These are phyloP conservation scores for Penicillium nordicum DNA, from an alignment of 2,329 filamentous ascomycete species.

Conservation along the genomic window DNA sequence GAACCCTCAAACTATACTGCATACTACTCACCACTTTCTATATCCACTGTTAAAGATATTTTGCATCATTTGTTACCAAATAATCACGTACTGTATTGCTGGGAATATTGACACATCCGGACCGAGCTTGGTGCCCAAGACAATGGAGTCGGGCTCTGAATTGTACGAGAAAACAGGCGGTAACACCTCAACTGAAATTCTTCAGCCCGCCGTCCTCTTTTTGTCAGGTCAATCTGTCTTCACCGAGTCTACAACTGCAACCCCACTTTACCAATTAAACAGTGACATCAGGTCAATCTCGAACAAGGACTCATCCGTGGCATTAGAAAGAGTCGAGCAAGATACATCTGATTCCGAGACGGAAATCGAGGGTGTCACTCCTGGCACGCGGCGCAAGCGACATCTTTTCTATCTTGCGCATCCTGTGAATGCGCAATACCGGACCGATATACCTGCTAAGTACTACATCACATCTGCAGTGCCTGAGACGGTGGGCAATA, in stretches of 20 bases:
- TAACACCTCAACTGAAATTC: not conserved
- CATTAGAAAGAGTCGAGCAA: not conserved
- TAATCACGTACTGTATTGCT: not conserved
- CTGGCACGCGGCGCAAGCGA: not conserved
- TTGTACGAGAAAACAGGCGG: not conserved
- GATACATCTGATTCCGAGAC: not conserved
- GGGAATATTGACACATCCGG: not conserved
- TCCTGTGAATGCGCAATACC: conserved; percentile 16
- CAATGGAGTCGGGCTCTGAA: not conserved
- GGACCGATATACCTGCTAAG: conserved; percentile 11
- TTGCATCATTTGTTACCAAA: not conserved
- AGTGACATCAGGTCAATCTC: not conserved
- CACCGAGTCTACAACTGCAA: not conserved
- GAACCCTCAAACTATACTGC: not conserved
- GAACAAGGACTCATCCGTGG: not conserved
- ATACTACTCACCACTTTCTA: not conserved
- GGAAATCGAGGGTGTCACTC: not conserved
- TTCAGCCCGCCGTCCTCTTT: not conserved
- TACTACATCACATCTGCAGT: conserved; percentile 15
- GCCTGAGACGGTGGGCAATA: conserved; percentile 12
- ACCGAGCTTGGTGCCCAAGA: not conserved
- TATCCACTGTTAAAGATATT: not conserved
- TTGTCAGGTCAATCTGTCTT: not conserved
- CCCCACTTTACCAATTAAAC: not conserved
- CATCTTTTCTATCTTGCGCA: conserved; percentile 15